Evolutionary conservation across 2,329 filamentous ascomycete genomes (phyloP).

Genomic region (Chaetomiaceae sp.): DNA sequence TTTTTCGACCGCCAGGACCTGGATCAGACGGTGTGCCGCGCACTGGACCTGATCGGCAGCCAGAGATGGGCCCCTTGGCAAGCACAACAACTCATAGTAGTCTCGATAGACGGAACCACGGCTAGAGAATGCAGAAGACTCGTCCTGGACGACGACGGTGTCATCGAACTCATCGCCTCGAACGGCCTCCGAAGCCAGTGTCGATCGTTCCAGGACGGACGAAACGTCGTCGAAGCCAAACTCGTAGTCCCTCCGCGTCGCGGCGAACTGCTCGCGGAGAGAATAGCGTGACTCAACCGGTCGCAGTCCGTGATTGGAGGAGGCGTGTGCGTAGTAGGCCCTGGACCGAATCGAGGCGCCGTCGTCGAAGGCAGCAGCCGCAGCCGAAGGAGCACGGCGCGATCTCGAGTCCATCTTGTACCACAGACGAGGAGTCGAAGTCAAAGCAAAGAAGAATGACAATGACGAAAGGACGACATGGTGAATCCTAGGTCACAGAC

Average conservation of each 20-base stretch:
- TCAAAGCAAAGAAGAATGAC: not conserved
- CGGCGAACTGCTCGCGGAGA: conserved; percentile 44
- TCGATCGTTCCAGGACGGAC: conserved; percentile 37
- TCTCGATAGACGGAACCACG: conserved; percentile 27
- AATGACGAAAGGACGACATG: not conserved
- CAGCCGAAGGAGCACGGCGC: conserved; percentile 5
- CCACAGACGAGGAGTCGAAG: not conserved
- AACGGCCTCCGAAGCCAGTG: conserved; percentile 21
- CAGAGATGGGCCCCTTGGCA: conserved; percentile 33
- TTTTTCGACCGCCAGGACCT: conserved; percentile 40
- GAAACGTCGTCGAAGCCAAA: conserved; percentile 46
- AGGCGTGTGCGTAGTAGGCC: not conserved
- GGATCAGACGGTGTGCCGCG: conserved; percentile 42
- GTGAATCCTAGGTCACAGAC: not conserved
- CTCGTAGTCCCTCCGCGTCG: conserved; percentile 42
- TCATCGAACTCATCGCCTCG: conserved; percentile 25
- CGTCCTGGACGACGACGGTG: conserved; percentile 17
- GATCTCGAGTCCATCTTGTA: conserved; percentile 3
- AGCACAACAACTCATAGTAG: conserved; percentile 43
- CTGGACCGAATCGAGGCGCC: conserved; percentile 8
- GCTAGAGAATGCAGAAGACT: not conserved
- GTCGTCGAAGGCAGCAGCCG: conserved; percentile 5
- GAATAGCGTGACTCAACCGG: conserved; percentile 31
- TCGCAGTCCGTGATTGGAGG: conserved; percentile 27
- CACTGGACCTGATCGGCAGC: conserved; percentile 36